Conservation (phyloP, 2,329 filamentous ascomycete species). For the Fusarium stilboides region DNA sequence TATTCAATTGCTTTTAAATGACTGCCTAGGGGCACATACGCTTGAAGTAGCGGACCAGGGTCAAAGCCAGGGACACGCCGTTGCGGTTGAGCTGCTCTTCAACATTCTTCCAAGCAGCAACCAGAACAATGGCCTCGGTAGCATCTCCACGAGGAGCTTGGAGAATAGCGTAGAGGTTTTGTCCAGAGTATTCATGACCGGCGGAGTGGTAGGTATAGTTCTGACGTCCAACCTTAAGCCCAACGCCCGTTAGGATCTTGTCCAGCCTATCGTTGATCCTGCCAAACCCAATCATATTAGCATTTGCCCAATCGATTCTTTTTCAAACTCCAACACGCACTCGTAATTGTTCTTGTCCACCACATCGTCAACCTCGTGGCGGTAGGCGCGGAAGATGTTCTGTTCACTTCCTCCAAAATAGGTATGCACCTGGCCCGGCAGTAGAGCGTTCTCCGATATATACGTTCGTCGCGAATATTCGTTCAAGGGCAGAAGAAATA, state of each 20-base stretch:
- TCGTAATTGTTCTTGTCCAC: constrained; percentile 67
- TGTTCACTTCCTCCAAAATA: constrained; percentile 98
- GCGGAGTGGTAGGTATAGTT: constrained; percentile 88
- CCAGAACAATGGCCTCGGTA: constrained; percentile 94
- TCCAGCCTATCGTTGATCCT: constrained; percentile 80
- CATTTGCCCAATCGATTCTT: neutral
- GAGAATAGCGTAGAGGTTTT: constrained; percentile 94
- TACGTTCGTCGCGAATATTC: constrained; percentile 94
- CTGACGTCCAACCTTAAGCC: constrained; percentile 90
- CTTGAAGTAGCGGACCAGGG: constrained; percentile 94
- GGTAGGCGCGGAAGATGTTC: constrained; percentile 91
- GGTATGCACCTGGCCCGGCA: constrained; percentile 96
- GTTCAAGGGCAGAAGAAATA: constrained; percentile 89
- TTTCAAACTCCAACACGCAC: constrained; percentile 56
- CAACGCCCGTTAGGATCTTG: constrained; percentile 81
- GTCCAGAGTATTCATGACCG: constrained; percentile 80
- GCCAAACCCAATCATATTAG: constrained; percentile 8
- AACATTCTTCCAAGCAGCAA: constrained; percentile 90
- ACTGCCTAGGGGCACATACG: constrained; percentile 60
- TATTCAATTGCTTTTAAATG: neutral
- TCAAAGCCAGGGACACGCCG: constrained; percentile 87
- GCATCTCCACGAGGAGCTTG: constrained; percentile 96
- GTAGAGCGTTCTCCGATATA: constrained; percentile 95
- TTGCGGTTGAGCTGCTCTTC: constrained; percentile 85
- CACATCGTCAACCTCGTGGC: constrained; percentile 82